A percentile compares a stretch with the other conserved stretches of the same genome.
Conservation (phyloP, 2,329 filamentous ascomycete species). For the Talaromyces sp. region DNA sequence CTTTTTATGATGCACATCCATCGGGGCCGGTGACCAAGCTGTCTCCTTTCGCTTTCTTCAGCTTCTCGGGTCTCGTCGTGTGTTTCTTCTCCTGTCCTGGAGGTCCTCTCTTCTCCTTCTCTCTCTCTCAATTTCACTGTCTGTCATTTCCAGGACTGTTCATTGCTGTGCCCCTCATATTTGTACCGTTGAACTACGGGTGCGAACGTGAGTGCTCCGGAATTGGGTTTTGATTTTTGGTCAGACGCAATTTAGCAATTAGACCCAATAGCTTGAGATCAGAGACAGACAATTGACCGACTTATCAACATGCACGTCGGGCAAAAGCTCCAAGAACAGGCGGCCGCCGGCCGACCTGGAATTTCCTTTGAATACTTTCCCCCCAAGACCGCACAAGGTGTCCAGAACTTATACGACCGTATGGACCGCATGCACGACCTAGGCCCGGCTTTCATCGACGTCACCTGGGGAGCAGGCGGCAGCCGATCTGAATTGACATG, state of each 20-base stretch:
- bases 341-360: conserved; percentile 73
- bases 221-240: neutral
- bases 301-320: conserved; percentile 76
- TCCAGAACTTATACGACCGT: conserved; percentile 97
- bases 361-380: conserved; percentile 99
- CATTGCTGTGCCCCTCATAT: neutral
- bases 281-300: conserved; percentile 34
- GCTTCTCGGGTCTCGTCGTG: neutral
- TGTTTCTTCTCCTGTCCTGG: neutral
- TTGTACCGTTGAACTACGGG: neutral
- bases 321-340: conserved; percentile 79
- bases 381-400: conserved; percentile 82
- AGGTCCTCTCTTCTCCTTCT: neutral
- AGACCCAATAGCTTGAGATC: neutral
- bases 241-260: neutral
- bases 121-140: neutral
- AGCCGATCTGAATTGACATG: conserved; percentile 86
- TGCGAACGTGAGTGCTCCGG: neutral
- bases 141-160: conserved; percentile 1
- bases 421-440: conserved; percentile 98
- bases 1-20: conserved; percentile 4
- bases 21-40: conserved; percentile 10
- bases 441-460: conserved; percentile 93
- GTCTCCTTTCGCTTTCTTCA: neutral
- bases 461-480: conserved; percentile 97